These are phyloP conservation scores for Mollisia scopiformis DNA, from an alignment of 2,329 filamentous ascomycete species.

Conservation along the genomic window DNA sequence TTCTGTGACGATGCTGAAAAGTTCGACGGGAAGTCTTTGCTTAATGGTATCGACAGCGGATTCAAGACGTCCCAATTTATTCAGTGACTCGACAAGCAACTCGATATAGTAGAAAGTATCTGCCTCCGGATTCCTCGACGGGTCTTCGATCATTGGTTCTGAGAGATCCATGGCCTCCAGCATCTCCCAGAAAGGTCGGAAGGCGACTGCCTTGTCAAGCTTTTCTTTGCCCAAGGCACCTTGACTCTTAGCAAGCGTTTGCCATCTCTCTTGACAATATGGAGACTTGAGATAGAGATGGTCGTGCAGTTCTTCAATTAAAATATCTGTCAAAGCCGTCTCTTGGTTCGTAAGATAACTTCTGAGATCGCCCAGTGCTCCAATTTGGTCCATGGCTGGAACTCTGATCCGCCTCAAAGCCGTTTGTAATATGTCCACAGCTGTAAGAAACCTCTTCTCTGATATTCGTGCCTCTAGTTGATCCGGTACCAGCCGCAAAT, in stretches of 20 bases:
- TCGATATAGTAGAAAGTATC: conserved; percentile 95
- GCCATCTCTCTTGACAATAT: conserved; percentile 97
- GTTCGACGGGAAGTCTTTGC: conserved; percentile 88
- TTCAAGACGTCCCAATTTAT: conserved; percentile 85
- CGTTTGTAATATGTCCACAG: conserved; percentile 89
- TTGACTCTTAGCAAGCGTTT: conserved; percentile 73
- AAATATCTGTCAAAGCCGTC: conserved; percentile 85
- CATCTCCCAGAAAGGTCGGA: conserved; percentile 58
- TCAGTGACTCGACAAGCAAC: conserved; percentile 84
- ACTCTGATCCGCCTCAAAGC: conserved; percentile 82
- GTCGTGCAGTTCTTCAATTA: conserved; percentile 96
- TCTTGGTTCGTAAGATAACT: conserved; percentile 94
- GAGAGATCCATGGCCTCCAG: conserved; percentile 65
- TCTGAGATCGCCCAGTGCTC: conserved; percentile 82
- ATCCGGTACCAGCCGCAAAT: conserved; percentile 86
- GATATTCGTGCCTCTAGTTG: conserved; percentile 93
- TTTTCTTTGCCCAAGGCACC: conserved; percentile 47
- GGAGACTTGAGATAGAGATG: conserved; percentile 97
- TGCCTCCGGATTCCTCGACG: conserved; percentile 89
- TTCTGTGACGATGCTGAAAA: conserved; percentile 92
- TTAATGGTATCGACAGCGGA: conserved; percentile 88
- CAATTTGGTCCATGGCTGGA: conserved; percentile 89
- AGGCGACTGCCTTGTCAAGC: conserved; percentile 46
- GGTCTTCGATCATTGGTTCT: conserved; percentile 75
- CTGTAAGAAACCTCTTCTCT: conserved; percentile 91